phyloP scores from a whole-genome alignment of 257 asterid genomes.

The Apocynum venetum region DNA sequence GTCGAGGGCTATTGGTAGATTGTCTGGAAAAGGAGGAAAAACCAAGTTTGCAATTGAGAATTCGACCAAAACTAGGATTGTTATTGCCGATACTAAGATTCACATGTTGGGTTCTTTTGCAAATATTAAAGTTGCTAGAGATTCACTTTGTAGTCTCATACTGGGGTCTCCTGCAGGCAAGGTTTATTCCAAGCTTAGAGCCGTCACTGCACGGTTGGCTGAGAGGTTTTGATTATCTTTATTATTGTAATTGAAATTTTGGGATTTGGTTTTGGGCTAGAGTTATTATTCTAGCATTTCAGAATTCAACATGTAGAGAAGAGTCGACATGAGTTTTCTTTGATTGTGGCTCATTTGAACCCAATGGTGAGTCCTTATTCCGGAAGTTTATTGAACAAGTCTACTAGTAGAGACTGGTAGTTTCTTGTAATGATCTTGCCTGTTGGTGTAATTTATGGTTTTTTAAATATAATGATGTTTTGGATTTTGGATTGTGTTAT shows the following conservation, averaged over 20 bases:
- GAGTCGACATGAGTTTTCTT: background rate
- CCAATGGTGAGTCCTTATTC: too few species aligned
- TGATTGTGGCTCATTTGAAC: background rate
- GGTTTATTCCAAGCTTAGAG: conserved; percentile 81
- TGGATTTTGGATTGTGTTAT: background rate
- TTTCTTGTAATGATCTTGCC: background rate
- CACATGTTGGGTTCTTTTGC: conserved; percentile 80
- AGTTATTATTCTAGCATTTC: background rate
- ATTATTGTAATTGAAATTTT: background rate
- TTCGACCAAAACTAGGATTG: conserved; percentile 76
- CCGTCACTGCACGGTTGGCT: conserved; percentile 67
- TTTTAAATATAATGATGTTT: too few species aligned
- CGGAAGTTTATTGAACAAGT: too few species aligned
- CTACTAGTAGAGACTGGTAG: background rate
- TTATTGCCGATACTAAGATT: conserved; percentile 75
- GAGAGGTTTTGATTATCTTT: conserved; percentile 58
- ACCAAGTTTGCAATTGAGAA: conserved; percentile 85
- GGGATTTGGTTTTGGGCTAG: background rate
- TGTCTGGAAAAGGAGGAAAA: conserved; percentile 91
- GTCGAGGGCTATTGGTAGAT: conserved; percentile 78
- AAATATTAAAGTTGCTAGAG: conserved; percentile 76
- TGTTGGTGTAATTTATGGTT: background rate
- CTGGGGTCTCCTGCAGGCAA: conserved; percentile 92
- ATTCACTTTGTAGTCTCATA: conserved; percentile 78
- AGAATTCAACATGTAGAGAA: background rate